Percentiles rank a stretch among this genome's conserved stretches.
Evolutionary conservation across 2,329 filamentous ascomycete species (phyloP).

Genomic region (Botrytis fabae): DNA sequence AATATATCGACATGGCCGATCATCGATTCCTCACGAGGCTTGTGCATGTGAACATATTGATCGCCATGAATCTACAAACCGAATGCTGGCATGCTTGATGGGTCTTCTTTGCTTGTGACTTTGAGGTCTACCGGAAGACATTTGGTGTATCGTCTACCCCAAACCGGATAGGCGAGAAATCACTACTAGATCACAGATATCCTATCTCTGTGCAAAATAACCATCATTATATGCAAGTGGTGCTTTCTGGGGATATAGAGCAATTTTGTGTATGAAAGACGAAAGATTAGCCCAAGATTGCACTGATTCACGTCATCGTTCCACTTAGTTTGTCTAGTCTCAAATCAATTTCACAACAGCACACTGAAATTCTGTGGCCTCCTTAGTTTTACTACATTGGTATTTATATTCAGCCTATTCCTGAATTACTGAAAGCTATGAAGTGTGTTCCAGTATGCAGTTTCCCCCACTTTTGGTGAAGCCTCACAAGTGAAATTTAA

Average conservation of each 20-base stretch:
- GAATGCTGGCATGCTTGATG: background rate
- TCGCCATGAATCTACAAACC: background rate
- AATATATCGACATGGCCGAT: background rate
- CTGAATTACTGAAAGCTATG: background rate
- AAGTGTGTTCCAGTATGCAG: background rate
- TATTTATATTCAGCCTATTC: background rate
- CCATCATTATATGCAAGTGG: background rate
- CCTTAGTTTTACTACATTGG: background rate
- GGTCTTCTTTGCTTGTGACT: background rate
- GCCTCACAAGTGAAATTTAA: background rate
- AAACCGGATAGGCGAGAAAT: background rate
- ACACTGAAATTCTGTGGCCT: background rate
- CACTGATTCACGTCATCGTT: background rate
- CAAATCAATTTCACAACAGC: background rate
- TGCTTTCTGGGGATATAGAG: background rate
- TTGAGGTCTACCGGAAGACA: background rate
- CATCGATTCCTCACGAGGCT: background rate
- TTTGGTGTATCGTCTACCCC: background rate
- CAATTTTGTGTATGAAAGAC: too few species aligned
- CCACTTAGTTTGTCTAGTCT: background rate
- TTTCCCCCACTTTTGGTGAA: background rate
- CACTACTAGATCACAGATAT: background rate
- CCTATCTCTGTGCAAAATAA: background rate
- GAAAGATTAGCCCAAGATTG: background rate
- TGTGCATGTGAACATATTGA: background rate